phyloP scores from a whole-genome alignment of 2,329 filamentous ascomycete genomes.

The Corinectria fuckeliana region DNA sequence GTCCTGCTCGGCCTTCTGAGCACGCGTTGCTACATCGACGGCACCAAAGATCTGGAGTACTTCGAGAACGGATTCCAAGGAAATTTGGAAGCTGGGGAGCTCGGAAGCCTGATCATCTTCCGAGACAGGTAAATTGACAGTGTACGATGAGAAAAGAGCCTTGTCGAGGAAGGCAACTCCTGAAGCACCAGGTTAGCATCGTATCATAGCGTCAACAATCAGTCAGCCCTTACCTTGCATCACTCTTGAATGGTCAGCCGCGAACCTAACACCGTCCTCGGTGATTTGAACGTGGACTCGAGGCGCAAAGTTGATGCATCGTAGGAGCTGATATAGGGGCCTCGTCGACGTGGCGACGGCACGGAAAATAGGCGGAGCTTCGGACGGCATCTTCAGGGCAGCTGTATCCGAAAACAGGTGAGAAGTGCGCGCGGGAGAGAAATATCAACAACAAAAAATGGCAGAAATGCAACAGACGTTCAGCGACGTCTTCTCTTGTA shows the following conservation, averaged over 20 bases:
- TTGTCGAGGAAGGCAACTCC: conserved; percentile 81
- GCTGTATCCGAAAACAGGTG: conserved; percentile 8
- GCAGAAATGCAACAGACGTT: conserved; percentile 37
- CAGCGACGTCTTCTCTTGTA: conserved; percentile 41
- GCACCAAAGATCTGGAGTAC: conserved; percentile 95
- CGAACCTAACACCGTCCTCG: conserved; percentile 84
- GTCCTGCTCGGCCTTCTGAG: conserved; percentile 65
- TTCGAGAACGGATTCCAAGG: conserved; percentile 85
- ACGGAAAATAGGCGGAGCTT: conserved; percentile 66
- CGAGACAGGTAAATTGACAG: conserved; percentile 60
- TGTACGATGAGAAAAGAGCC: conserved; percentile 85
- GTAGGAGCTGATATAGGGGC: conserved; percentile 70
- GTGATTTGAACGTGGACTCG: conserved; percentile 75
- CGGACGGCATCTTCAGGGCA: conserved; percentile 39
- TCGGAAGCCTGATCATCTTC: conserved; percentile 49
- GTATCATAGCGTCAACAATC: neutral
- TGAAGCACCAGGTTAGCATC: conserved; percentile 24
- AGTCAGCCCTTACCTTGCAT: conserved; percentile 75
- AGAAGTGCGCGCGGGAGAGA: conserved; percentile 16
- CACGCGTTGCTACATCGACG: conserved; percentile 68
- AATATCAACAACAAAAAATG: conserved; percentile 32
- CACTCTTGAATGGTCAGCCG: conserved; percentile 84
- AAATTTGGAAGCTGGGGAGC: conserved; percentile 82
- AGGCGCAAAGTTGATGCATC: conserved; percentile 65
- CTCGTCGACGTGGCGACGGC: conserved; percentile 80